These are phyloP conservation scores for Galerina marginata DNA, from an alignment of 768 basidiomycete species.

Conservation along the genomic window DNA sequence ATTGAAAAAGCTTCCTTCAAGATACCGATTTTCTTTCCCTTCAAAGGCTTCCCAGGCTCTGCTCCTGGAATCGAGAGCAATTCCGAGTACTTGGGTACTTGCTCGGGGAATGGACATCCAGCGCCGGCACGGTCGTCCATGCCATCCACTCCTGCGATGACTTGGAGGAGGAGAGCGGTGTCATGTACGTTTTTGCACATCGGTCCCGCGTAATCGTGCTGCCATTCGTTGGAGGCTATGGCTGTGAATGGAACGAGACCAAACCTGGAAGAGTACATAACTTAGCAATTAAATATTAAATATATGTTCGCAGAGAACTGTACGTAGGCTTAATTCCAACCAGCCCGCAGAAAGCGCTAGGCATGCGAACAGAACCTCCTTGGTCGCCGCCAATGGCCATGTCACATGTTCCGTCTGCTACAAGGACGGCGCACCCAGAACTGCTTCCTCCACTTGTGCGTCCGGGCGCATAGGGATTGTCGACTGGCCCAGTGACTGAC, in stretches of 20 bases:
- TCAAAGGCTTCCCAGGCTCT: conserved; percentile 27
- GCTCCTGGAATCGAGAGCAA: conserved; percentile 36
- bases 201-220: conserved; percentile 47
- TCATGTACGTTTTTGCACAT: conserved; percentile 44
- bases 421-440: conserved; percentile 48
- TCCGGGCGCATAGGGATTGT: conserved; percentile 48
- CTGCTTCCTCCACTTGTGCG: conserved; percentile 49
- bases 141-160: conserved; percentile 49
- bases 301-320: neutral
- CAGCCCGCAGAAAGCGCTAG: conserved; percentile 46
- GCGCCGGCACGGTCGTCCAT: conserved; percentile 43
- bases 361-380: conserved; percentile 50
- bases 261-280: conserved; percentile 24
- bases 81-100: conserved; percentile 30
- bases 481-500: conserved; percentile 40
- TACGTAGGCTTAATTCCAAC: conserved; percentile 37
- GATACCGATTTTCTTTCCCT: conserved; percentile 45
- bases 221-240: conserved; percentile 44
- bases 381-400: conserved; percentile 55
- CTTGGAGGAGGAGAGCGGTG: conserved; percentile 45
- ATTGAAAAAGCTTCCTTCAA: conserved; percentile 43
- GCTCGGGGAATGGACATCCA: conserved; percentile 19
- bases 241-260: conserved; percentile 54
- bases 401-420: conserved; percentile 43
- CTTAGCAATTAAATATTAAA: neutral